These are phyloP conservation scores for Cryptococcus sp. DNA, from an alignment of 1,284 basidiomycete species.

Conservation along the genomic window DNA sequence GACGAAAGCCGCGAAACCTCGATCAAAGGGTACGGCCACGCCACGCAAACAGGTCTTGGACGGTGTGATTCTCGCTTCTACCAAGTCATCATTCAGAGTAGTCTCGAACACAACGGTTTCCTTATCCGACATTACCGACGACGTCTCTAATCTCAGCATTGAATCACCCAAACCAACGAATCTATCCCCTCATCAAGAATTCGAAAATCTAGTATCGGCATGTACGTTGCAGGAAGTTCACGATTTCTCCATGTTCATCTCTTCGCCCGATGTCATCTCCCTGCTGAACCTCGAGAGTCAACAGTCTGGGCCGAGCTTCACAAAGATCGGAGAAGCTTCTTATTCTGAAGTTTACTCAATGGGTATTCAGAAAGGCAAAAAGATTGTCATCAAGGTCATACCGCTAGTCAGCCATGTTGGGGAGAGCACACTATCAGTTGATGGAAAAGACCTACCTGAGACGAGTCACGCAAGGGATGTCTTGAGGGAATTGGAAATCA, in stretches of 20 bases:
- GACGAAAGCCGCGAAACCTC: too few species aligned
- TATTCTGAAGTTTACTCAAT: conserved; percentile 96
- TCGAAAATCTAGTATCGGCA: too few species aligned
- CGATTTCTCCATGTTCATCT: conserved; percentile 10
- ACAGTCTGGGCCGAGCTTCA: conserved; percentile 9
- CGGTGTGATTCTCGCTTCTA: too few species aligned
- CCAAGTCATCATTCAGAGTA: too few species aligned
- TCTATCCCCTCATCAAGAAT: too few species aligned
- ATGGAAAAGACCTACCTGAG: conserved; percentile 24
- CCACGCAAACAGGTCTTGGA: too few species aligned
- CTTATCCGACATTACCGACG: too few species aligned
- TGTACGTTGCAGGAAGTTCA: not conserved
- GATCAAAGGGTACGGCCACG: too few species aligned
- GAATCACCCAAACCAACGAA: too few species aligned
- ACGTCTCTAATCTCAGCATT: too few species aligned
- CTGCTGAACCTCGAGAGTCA: conserved; percentile 39
- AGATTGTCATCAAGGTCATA: conserved; percentile 29
- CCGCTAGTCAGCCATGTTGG: conserved; percentile 16
- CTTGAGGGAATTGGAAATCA: conserved; percentile 80
- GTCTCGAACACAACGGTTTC: too few species aligned
- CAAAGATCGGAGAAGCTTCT: conserved; percentile 91
- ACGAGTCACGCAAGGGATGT: conserved; percentile 63
- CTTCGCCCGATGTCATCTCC: conserved; percentile 1
- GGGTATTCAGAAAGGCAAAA: conserved; percentile 48
- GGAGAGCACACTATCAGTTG: not conserved